Base-by-base conservation (phyloP, 1,139 yeast genomes). In the Debaryomyces psychrophilus region DNA sequence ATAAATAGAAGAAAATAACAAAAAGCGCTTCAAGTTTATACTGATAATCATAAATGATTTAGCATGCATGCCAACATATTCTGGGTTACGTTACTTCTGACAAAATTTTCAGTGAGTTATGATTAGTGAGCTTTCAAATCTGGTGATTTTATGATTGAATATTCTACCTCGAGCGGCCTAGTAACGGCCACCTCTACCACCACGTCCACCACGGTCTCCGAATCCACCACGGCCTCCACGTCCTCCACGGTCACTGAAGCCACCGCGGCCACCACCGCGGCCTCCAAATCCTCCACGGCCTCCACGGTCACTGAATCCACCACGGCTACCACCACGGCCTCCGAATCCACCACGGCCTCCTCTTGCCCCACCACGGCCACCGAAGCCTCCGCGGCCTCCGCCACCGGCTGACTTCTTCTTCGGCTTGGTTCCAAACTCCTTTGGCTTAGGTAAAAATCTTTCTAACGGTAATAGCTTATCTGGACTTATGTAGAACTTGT, bases 391-490 rank as follows among this genome's bases (percentile, higher is more conserved):
- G 55, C 82, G 67, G 43, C 68, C 61, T 25, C 59, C 54, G 22
- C 67, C 76, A 26, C 68, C 72, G 33, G 67, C 73, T 71, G 84
- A 83, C 73, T 86, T 85, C 70, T 76, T 85, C 69, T 89, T 84
- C 55, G 90, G 86, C 64, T 85, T 85, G 58, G 92, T 87, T 36
- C 95, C 95, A 39, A 67, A 75, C 22, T 72, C 84, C 73, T 87
- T 84, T 44, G 98, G 93, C 73, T 90, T 89, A 55, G 98, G 98
- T 69, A 90, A 77, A 73, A 92, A 92, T 76, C 99, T 83, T 62
- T 93, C 99, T 58, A 93, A 76, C 44, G 99, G 99, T 58, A 95
- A 82, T 58, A 95, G 79, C 71, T 93, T 93, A 71, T 93, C 99
- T 43, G 95, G 90, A 48, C 93, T 96, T 71, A 95, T 93, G 75